Conservation (phyloP, 2,329 filamentous ascomycete genomes). For the Cadophora malorum region DNA sequence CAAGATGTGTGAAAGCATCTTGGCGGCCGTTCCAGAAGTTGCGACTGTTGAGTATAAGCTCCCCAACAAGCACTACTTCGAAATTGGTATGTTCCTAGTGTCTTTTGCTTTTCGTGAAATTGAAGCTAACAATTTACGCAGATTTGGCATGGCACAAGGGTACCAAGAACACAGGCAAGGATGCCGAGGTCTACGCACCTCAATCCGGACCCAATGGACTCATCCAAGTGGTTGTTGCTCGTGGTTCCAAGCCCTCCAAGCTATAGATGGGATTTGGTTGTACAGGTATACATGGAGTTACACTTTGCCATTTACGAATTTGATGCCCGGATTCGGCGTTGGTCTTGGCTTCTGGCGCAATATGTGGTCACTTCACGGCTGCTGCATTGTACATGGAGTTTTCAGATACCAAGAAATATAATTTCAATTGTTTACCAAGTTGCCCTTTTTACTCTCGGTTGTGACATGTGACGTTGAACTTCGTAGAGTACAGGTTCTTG, state of each 20-base stretch:
- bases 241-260: conserved; percentile 46
- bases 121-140: conserved; percentile 47
- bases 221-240: conserved; percentile 89
- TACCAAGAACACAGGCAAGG: conserved; percentile 90
- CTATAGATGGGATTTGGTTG: conserved; percentile 34
- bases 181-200: conserved; percentile 94
- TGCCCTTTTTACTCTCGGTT: neutral
- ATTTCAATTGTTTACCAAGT: neutral
- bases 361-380: conserved; percentile 6
- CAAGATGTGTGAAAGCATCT: conserved; percentile 92
- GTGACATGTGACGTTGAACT: neutral
- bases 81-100: conserved; percentile 72
- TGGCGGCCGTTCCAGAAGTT: conserved; percentile 75
- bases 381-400: conserved; percentile 29
- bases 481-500: neutral
- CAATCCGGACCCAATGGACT: conserved; percentile 93
- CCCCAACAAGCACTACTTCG: conserved; percentile 99
- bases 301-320: neutral
- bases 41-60: conserved; percentile 80
- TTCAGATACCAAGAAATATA: conserved; percentile 23
- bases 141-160: conserved; percentile 98
- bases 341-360: conserved; percentile 1
- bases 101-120: conserved; percentile 19
- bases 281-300: conserved; percentile 16
- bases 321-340: conserved; percentile 25